Percentiles rank a stretch among this genome's conserved stretches.
Conservation (phyloP, 805 yeast genomes). For the Metschnikowia vanudenii region DNA sequence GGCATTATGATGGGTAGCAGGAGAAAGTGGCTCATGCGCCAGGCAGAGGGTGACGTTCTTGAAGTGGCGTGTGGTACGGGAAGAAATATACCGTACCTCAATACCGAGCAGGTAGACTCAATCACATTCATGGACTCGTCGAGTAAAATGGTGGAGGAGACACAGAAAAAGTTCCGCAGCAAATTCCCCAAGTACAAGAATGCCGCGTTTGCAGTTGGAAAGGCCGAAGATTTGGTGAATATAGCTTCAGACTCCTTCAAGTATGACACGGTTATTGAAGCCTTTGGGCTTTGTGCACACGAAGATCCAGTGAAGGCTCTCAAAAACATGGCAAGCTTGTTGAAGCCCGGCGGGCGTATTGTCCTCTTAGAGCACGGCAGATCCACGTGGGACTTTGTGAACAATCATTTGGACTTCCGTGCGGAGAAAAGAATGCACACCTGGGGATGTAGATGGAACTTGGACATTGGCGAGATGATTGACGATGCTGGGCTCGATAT, state of each 20-base stretch:
- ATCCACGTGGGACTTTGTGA: slow-evolving; percentile 74
- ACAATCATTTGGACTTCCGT: slow-evolving; percentile 74
- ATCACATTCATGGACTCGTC: slow-evolving; percentile 88
- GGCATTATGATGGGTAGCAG: slow-evolving; percentile 58
- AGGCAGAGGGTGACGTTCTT: slow-evolving; percentile 81
- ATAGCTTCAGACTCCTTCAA: slow-evolving; percentile 52
- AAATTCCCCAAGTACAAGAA: slow-evolving; percentile 63
- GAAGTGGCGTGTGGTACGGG: slow-evolving; percentile 98
- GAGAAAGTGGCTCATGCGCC: slow-evolving; percentile 77
- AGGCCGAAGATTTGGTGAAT: slow-evolving; percentile 74
- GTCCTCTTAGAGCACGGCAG: slow-evolving; percentile 91
- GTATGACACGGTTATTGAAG: slow-evolving; percentile 90
- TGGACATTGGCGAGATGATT: slow-evolving; percentile 85
- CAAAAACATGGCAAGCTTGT: slow-evolving; percentile 63
- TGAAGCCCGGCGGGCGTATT: slow-evolving; percentile 89
- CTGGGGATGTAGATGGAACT: slow-evolving; percentile 98
- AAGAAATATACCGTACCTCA: slow-evolving; percentile 76
- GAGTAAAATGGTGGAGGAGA: slow-evolving; percentile 75
- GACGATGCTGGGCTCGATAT: slow-evolving; percentile 82
- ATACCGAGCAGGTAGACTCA: slow-evolving; percentile 54
- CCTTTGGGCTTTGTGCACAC: slow-evolving; percentile 95
- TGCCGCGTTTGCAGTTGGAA: slow-evolving; percentile 87
- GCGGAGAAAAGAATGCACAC: slow-evolving; percentile 79
- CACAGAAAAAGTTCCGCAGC: slow-evolving; percentile 69
- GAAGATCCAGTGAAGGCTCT: slow-evolving; percentile 86